Evolutionary conservation across 306 rosid genomes (phyloP).

Genomic region (Gleditsia sinensis): DNA sequence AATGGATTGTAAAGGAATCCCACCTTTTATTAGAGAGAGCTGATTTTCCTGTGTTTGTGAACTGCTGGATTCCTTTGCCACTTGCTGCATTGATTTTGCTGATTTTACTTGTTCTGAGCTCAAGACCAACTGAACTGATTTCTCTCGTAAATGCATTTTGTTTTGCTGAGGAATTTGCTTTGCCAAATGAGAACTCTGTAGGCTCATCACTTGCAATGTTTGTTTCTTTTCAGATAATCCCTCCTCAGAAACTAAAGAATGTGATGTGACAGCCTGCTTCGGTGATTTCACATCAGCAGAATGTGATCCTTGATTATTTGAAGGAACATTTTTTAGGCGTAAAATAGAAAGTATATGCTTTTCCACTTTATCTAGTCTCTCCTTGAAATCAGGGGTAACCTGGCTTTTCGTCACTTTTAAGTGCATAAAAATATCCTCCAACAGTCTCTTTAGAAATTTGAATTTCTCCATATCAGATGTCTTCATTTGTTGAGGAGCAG

Average conservation of each 20-base stretch:
- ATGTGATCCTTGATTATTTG: background rate
- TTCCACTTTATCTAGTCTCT: background rate
- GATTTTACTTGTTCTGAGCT: background rate
- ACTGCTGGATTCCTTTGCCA: conserved; percentile 1
- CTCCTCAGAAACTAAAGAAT: conserved; percentile 1
- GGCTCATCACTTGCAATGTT: background rate
- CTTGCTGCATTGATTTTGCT: background rate
- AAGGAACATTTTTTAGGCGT: background rate
- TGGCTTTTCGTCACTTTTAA: conserved; percentile 35
- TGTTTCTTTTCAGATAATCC: background rate
- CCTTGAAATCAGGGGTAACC: conserved; percentile 14
- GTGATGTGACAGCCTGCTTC: conserved; percentile 22
- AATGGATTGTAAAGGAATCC: conserved; percentile 1
- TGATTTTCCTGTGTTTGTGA: conserved; percentile 13
- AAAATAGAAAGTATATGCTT: background rate
- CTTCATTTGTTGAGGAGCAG: conserved; percentile 7
- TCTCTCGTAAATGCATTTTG: conserved; percentile 17
- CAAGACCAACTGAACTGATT: too few relatives aligned
- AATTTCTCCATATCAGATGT: background rate
- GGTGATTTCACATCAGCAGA: conserved; percentile 20
- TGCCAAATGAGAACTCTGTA: background rate
- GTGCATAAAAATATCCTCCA: conserved; percentile 4
- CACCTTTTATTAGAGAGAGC: conserved; percentile 14
- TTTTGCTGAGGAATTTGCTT: conserved; percentile 18
- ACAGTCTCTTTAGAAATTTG: fast-evolving